Evolutionary conservation across 805 yeast genomes (phyloP), one percentile per base, ranked within the genome.

Genomic region (Tetrapisispora nanseiensis): DNA sequence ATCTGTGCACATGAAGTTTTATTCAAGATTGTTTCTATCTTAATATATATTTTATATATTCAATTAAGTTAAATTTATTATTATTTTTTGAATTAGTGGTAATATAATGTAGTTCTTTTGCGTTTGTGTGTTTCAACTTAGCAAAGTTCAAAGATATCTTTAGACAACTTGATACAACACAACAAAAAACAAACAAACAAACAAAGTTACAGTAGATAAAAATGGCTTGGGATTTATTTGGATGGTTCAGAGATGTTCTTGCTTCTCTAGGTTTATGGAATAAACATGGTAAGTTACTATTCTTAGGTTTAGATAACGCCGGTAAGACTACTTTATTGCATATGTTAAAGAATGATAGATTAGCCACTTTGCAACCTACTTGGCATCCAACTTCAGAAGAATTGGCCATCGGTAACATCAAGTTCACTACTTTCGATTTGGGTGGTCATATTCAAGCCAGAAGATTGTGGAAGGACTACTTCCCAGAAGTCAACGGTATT

Each of bases 381-480:
- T 78, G 89, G 67, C 99, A 92, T 66, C 99, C 99, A 58, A 87
- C 99, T 16, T 86, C 96, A 21, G 99, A 92, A 68, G 99, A 92
- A 65, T 76, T 92, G 57, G 89, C 97, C 48, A 92, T 92, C 56
- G 98, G 97, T 54, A 82, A 84, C 54, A 94, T 90, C 48, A 82
- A 90, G 65, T 92, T 92, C 75, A 92, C 99, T 46, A 92, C 99
- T 23, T 92, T 92, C 57, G 99, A 92, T 66, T 75, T 92, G 55
- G 99, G 99, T 67, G 99, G 99, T 34, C 99, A 92, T 71, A 82
- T 78, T 65, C 97, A 90, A 69, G 97, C 99, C 39, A 89, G 99
- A 70, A 86, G 98, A 69, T 79, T 92, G 61, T 92, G 99, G 99
- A 89, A 89, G 63, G 97, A 92, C 65, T 92, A 92, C 67, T 92